Evolutionary conservation across 2,329 filamentous ascomycete genomes (phyloP).

Genomic region (Hymenoscyphus fructigenus): DNA sequence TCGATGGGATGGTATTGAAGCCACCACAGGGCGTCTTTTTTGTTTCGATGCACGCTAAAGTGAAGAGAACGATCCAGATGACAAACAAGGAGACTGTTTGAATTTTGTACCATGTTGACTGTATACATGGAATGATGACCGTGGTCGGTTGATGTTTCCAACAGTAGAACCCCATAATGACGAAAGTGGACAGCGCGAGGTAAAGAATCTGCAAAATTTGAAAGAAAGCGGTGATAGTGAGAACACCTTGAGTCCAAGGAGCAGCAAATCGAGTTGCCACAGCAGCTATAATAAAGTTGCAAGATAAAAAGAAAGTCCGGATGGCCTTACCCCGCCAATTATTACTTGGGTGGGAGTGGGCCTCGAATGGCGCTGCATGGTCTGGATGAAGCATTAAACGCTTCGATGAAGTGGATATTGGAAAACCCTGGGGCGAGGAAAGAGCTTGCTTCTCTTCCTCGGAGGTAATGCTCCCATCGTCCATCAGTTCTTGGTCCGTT

Average conservation of each 20-base stretch:
- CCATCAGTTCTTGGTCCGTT: neutral
- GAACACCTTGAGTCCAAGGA: too few species aligned
- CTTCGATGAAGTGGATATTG: neutral
- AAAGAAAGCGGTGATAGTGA: too few species aligned
- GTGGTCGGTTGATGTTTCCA: neutral
- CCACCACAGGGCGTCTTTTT: slow-evolving; percentile 1
- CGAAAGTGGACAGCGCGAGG: too few species aligned
- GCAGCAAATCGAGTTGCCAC: too few species aligned
- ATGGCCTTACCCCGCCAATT: neutral
- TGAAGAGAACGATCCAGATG: neutral
- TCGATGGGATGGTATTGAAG: neutral
- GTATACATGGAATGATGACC: slow-evolving; percentile 10
- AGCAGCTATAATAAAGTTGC: neutral
- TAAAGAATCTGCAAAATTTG: too few species aligned
- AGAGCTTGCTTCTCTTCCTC: neutral
- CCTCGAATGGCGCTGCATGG: too few species aligned
- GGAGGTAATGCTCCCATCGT: neutral
- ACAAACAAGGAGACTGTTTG: slow-evolving; percentile 2
- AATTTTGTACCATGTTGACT: slow-evolving; percentile 10
- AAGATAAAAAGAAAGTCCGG: neutral
- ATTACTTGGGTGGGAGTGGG: too few species aligned
- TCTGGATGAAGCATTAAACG: too few species aligned
- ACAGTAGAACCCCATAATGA: neutral
- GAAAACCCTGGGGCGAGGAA: neutral
- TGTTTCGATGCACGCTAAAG: slow-evolving; percentile 2